Conservation (phyloP, 176 grass and related monocot genomes). For the Tuctoria greenei region DNA sequence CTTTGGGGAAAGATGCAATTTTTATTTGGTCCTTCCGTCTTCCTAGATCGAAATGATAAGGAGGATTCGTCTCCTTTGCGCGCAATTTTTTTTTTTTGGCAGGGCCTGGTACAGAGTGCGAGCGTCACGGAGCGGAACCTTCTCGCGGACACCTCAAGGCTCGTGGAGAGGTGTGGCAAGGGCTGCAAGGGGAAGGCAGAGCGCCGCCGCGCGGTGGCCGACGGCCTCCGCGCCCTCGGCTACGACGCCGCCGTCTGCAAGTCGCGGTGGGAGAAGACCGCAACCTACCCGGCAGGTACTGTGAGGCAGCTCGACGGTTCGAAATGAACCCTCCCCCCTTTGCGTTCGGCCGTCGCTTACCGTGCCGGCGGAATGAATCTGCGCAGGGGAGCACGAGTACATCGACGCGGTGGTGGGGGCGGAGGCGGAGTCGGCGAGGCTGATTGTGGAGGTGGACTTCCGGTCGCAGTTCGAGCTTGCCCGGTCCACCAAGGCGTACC, state of each 20-base stretch:
- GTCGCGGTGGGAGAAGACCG: constrained; percentile 73
- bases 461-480: constrained; percentile 90
- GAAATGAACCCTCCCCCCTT: not conserved
- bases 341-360: not conserved
- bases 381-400: constrained; percentile 84
- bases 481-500: constrained; percentile 71
- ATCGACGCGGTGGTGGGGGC: constrained; percentile 63
- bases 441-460: constrained; percentile 88
- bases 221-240: constrained; percentile 66
- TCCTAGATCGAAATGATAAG: constrained; percentile 30
- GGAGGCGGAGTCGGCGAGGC: constrained; percentile 30
- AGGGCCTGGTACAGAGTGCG: constrained; percentile 72
- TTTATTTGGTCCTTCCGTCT: not conserved
- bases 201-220: constrained; percentile 56
- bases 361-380: not conserved
- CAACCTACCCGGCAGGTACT: constrained; percentile 60
- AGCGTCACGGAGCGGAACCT: constrained; percentile 83
- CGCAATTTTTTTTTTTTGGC: constrained; percentile 41
- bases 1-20: not conserved
- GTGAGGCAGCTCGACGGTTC: not conserved
- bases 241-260: constrained; percentile 87
- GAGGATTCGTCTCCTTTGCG: constrained; percentile 21
- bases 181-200: constrained; percentile 50
- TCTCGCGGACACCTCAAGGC: constrained; percentile 70
- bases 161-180: constrained; percentile 54